Evolutionary conservation across 495 filamentous ascomycete genomes (phyloP).

Genomic region (Glutinoglossum americanum): DNA sequence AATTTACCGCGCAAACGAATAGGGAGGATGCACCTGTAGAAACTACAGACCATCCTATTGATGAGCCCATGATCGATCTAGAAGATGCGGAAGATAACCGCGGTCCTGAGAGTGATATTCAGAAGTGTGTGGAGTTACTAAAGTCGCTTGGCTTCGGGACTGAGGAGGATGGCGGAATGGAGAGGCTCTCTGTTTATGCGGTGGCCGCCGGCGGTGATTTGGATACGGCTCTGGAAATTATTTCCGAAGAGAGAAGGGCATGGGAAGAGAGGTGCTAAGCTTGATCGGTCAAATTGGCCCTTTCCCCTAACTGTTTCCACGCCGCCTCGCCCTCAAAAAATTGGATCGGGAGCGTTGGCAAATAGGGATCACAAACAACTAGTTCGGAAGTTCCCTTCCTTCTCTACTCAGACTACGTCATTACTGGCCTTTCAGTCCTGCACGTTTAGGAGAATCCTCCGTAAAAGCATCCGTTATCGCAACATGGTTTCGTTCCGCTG

Average conservation of each 20-base stretch:
- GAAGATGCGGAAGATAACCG: not conserved
- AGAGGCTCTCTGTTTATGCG: constrained; percentile 29
- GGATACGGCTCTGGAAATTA: constrained; percentile 31
- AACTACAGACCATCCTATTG: not conserved
- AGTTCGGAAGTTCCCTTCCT: too few relatives aligned
- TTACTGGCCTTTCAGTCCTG: too few relatives aligned
- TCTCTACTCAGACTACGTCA: too few relatives aligned
- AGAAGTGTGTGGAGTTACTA: constrained; percentile 25
- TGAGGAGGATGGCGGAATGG: constrained; percentile 19
- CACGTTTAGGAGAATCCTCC: too few relatives aligned
- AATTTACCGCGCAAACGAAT: not conserved
- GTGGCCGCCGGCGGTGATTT: constrained; percentile 26
- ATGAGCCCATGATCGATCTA: constrained; percentile 5
- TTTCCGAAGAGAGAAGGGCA: constrained; percentile 31
- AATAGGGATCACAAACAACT: too few relatives aligned
- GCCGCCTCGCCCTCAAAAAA: too few relatives aligned
- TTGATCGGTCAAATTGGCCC: not conserved
- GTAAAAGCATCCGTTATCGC: too few relatives aligned
- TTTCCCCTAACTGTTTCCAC: too few relatives aligned
- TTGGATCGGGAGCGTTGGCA: too few relatives aligned
- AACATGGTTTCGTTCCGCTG: too few relatives aligned
- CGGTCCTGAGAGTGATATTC: constrained; percentile 7
- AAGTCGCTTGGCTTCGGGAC: constrained; percentile 28
- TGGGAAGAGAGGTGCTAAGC: constrained; percentile 17
- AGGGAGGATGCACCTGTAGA: not conserved